Evolutionary conservation across 225 moss, liverwort and hornwort species (phyloP).

Genomic region (Physcomitrium patens): DNA sequence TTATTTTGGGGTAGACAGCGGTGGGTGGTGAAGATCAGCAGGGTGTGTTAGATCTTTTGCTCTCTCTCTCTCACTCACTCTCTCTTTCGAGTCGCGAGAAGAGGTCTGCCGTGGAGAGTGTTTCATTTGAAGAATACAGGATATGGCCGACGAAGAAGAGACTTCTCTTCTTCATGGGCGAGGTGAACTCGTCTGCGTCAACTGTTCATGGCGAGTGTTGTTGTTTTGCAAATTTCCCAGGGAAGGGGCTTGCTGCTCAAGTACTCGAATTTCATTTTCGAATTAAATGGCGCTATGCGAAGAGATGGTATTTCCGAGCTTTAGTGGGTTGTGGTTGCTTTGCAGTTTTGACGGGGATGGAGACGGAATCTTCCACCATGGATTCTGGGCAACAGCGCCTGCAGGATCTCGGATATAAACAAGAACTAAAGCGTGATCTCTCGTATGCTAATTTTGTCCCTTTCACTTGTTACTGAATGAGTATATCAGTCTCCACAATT

Average conservation of each 20-base stretch:
- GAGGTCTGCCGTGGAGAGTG: neutral
- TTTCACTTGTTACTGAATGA: neutral
- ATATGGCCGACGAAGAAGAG: slow-evolving; percentile 32
- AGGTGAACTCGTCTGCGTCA: neutral
- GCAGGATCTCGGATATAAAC: slow-evolving; percentile 72
- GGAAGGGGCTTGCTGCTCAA: neutral
- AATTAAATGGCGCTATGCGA: neutral
- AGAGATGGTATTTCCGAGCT: neutral
- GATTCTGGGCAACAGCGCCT: slow-evolving; percentile 71
- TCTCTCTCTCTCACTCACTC: neutral
- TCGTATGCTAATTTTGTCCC: slow-evolving; percentile 41
- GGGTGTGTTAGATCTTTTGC: neutral
- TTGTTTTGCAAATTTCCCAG: neutral
- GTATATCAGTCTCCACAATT: neutral
- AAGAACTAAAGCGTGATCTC: slow-evolving; percentile 72
- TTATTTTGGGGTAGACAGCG: neutral
- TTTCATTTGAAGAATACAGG: neutral
- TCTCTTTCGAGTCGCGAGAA: neutral
- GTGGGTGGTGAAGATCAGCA: too few species aligned
- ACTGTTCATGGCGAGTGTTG: slow-evolving; percentile 8
- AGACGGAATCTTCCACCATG: slow-evolving; percentile 30
- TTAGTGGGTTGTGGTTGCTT: slow-evolving; percentile 9
- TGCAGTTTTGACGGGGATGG: slow-evolving; percentile 31
- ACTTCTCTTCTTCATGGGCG: slow-evolving; percentile 24
- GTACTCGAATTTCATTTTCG: neutral